These are phyloP conservation scores for Ceratocystis variospora DNA, from an alignment of 2,329 filamentous ascomycete species.

Conservation along the genomic window DNA sequence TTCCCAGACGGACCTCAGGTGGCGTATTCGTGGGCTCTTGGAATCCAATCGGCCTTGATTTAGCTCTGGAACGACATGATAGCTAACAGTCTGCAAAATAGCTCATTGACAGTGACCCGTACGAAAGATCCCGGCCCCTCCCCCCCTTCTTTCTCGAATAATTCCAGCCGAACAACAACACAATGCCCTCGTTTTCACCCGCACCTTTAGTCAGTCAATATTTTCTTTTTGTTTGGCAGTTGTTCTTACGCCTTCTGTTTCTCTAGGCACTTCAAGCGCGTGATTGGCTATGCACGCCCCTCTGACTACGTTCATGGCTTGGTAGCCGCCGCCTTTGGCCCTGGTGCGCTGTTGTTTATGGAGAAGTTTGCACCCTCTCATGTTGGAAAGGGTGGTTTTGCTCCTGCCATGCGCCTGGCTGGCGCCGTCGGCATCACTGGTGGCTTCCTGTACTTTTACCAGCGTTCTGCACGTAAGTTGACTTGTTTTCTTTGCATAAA, in stretches of 20 bases:
- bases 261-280: slow-evolving; percentile 73
- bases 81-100: slow-evolving; percentile 30
- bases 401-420: slow-evolving; percentile 66
- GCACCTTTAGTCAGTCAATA: too few species aligned
- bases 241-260: neutral
- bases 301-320: slow-evolving; percentile 68
- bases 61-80: neutral
- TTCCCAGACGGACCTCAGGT: neutral
- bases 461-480: slow-evolving; percentile 63
- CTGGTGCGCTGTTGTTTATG: slow-evolving; percentile 60
- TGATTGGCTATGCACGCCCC: slow-evolving; percentile 70
- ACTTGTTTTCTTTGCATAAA: neutral
- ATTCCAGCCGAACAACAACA: neutral
- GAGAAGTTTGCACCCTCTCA: slow-evolving; percentile 77
- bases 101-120: slow-evolving; percentile 99
- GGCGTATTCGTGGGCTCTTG: neutral
- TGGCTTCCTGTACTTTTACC: slow-evolving; percentile 75
- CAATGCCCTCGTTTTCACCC: neutral
- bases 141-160: neutral
- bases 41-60: neutral
- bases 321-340: slow-evolving; percentile 55
- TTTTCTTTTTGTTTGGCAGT: too few species aligned
- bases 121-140: slow-evolving; percentile 31
- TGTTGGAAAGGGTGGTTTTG: slow-evolving; percentile 69
- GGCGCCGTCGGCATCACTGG: slow-evolving; percentile 59